Base-by-base conservation (phyloP, 2,329 filamentous ascomycete genomes). In the Phialocephala subalpina region DNA sequence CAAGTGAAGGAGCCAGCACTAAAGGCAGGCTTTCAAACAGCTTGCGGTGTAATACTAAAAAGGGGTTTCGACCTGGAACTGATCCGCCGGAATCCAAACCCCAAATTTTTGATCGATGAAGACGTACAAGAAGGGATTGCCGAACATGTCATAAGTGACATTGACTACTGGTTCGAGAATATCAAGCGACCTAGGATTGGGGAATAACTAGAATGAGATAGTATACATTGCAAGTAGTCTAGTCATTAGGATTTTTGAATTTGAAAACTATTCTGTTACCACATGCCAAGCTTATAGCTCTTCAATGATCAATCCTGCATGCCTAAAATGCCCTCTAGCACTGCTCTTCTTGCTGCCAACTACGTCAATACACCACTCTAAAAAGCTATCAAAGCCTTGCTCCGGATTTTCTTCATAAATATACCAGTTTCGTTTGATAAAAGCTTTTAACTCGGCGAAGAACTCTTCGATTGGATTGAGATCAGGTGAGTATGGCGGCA, bases 51-150 rank as follows among this genome's bases (percentile, higher is more conserved):
- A 22, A 69, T 70, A 52, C 57, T 72, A n/a, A 64, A 65, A 55
- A 56, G 75, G 47, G 49, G 63, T 60, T 61, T 74, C 36, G 71
- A 74, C 67, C 65, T 77, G 16, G 67, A 77, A 68, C 74, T 73
- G 65, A 68, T 79, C 36, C 66, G 70, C 63, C 52, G 73, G 18
- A 73, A 78, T 64, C 72, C 72, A 70, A 66, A 79, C 60, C 60
- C 69, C 53, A 60, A 68, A 25, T 78, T 78, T 64, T 77, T 77
- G 57, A 69, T 75, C 58, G 62, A 73, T 42, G 68, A 67, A 55
- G 75, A 73, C 2, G 67, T 79, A 35, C 77, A 75, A 64, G 67
- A 63, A 36, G 74, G 76, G 25, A 60, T 73, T 70, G 75, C 76
- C 18, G 62, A 70, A n/a, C 72, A 73, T 38, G 74, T 78, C 63